phyloP scores from a whole-genome alignment of 2,329 filamentous ascomycete genomes.

The Sarocladiaceae sp. region DNA sequence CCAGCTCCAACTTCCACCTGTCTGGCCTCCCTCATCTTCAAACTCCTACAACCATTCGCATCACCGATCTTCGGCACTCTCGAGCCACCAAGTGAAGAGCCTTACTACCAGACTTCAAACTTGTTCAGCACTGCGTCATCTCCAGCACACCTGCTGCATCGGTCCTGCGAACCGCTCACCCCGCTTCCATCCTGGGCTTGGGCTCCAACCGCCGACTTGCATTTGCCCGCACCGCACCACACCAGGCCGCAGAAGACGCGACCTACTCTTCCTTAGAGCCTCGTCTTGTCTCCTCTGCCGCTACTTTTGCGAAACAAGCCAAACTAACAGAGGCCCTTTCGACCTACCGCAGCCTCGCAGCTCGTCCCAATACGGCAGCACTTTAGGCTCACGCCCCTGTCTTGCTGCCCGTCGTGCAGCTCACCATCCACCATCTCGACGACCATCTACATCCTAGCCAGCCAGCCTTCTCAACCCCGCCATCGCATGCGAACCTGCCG shows the following conservation, averaged over 20 bases:
- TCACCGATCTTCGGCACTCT: background rate
- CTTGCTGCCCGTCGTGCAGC: background rate
- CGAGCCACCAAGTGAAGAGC: too few species aligned
- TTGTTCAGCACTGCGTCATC: conserved; percentile 5
- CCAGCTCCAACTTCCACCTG: conserved; percentile 3
- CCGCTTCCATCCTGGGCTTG: too few species aligned
- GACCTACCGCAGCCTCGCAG: background rate
- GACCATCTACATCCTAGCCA: conserved; percentile 1
- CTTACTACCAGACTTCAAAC: background rate
- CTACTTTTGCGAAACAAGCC: too few species aligned
- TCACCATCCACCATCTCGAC: background rate
- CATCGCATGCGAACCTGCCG: conserved; percentile 2
- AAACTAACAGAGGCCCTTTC: background rate
- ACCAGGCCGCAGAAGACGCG: conserved; percentile 7
- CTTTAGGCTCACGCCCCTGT: conserved; percentile 3
- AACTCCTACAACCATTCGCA: too few species aligned
- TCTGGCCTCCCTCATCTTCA: background rate
- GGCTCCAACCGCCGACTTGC: too few species aligned
- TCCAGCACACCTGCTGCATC: background rate
- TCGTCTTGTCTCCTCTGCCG: background rate
- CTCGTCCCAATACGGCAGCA: background rate
- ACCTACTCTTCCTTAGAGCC: conserved; percentile 8
- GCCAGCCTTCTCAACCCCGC: background rate
- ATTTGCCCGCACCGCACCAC: too few species aligned
- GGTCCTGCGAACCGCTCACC: conserved; percentile 7